Conservation (phyloP, 306 rosid genomes). For the Sophora flavescens region DNA sequence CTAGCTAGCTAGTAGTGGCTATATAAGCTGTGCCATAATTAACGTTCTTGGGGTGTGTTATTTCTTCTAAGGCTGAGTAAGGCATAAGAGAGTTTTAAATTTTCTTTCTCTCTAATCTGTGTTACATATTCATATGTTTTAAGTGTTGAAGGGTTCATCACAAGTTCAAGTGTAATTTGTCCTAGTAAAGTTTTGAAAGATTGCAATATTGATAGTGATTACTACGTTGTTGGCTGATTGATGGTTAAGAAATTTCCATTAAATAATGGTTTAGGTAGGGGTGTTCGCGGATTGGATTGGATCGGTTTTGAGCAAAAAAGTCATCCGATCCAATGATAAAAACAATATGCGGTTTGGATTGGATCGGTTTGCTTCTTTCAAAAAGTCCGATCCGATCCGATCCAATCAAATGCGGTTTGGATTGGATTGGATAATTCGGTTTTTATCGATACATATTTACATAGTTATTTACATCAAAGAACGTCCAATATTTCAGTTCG, state of each 20-base stretch:
- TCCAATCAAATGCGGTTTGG: too few species aligned
- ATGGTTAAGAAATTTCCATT: neutral
- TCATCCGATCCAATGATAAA: too few species aligned
- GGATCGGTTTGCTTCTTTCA: too few species aligned
- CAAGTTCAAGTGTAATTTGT: slow-evolving; percentile 42
- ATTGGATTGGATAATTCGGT: too few species aligned
- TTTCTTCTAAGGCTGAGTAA: slow-evolving; percentile 15
- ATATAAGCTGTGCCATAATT: slow-evolving; percentile 18
- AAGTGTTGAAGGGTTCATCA: slow-evolving; percentile 26
- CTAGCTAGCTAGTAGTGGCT: neutral
- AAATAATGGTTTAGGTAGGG: neutral
- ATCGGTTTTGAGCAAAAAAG: too few species aligned
- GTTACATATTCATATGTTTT: slow-evolving; percentile 29
- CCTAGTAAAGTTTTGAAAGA: slow-evolving; percentile 31
- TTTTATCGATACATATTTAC: too few species aligned
- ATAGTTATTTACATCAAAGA: too few species aligned
- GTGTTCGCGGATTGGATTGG: too few species aligned
- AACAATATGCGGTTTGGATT: too few species aligned
- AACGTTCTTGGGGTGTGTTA: slow-evolving; percentile 43
- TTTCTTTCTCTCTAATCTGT: neutral
- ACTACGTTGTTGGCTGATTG: slow-evolving; percentile 4
- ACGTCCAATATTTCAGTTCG: too few species aligned
- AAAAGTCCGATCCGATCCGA: too few species aligned
- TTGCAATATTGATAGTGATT: slow-evolving; percentile 12
- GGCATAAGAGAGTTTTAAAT: slow-evolving; percentile 7